Percentiles rank a stretch among this genome's conserved stretches.
Evolutionary conservation across 2,329 filamentous ascomycete genomes (phyloP).

Genomic region (Emericellopsis cladophorae): DNA sequence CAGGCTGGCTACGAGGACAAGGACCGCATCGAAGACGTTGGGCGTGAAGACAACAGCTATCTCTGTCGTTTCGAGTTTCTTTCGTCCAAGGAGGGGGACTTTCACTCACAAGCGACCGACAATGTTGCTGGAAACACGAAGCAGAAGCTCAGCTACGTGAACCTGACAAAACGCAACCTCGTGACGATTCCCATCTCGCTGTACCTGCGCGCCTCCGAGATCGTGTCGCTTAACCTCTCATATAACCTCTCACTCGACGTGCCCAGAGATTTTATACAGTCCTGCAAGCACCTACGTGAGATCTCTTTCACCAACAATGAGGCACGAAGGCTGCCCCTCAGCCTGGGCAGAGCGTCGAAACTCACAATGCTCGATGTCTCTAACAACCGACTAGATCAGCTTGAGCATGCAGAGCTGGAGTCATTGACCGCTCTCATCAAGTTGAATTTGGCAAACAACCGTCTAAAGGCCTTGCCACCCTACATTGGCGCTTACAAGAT

Average conservation of each 20-base stretch:
- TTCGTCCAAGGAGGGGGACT: conserved; percentile 77
- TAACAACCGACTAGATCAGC: conserved; percentile 80
- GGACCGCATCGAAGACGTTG: conserved; percentile 84
- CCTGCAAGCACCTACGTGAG: conserved; percentile 80
- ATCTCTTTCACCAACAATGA: conserved; percentile 96
- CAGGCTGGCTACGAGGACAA: conserved; percentile 82
- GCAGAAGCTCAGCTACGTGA: conserved; percentile 81
- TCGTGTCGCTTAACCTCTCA: conserved; percentile 88
- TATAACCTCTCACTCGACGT: conserved; percentile 85
- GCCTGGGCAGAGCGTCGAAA: conserved; percentile 66
- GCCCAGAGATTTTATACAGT: conserved; percentile 91
- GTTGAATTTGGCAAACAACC: conserved; percentile 89
- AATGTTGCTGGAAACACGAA: conserved; percentile 6
- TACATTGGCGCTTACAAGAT: conserved; percentile 74
- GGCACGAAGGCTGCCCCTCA: conserved; percentile 71
- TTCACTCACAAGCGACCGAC: conserved; percentile 30
- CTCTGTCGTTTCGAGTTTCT: conserved; percentile 92
- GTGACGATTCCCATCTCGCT: conserved; percentile 90
- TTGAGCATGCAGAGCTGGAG: conserved; percentile 75
- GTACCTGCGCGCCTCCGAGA: conserved; percentile 83
- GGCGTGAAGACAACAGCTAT: conserved; percentile 94
- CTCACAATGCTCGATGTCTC: conserved; percentile 88
- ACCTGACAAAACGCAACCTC: conserved; percentile 79
- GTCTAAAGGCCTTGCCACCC: conserved; percentile 61
- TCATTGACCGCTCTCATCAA: conserved; percentile 67